Evolutionary conservation across 2,329 filamentous ascomycete species (phyloP).

Genomic region (Epichloe glyceriae): DNA sequence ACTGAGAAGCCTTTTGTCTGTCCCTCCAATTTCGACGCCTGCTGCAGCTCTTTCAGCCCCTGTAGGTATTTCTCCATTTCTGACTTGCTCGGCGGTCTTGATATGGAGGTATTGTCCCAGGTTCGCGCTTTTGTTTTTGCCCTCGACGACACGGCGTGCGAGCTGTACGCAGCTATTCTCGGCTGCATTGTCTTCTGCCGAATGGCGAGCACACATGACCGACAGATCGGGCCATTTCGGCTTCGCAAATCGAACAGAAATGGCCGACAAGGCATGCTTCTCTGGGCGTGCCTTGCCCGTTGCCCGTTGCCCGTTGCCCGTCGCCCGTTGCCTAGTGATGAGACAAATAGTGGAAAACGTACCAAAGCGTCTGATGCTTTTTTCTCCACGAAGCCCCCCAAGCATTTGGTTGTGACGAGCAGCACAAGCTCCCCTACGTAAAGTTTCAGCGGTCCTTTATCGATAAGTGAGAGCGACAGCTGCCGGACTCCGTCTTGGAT

Average conservation of each 20-base stretch:
- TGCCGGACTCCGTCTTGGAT: background rate
- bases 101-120: constrained; percentile 7
- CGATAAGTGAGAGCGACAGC: constrained; percentile 15
- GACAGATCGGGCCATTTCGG: constrained; percentile 24
- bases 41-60: constrained; percentile 14
- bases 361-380: background rate
- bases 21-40: constrained; percentile 9
- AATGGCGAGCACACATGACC: constrained; percentile 22
- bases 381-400: background rate
- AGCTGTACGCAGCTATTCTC: constrained; percentile 22
- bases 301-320: background rate
- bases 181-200: constrained; percentile 15
- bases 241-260: constrained; percentile 22
- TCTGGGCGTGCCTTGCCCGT: background rate
- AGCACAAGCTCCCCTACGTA: background rate
- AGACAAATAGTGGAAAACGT: background rate
- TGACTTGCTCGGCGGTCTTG: constrained; percentile 14
- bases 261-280: constrained; percentile 24
- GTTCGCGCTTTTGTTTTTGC: constrained; percentile 9
- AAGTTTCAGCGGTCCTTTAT: constrained; percentile 12
- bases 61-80: constrained; percentile 18
- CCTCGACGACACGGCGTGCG: constrained; percentile 12
- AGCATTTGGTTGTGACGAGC: too few relatives aligned
- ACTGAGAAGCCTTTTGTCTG: constrained; percentile 19
- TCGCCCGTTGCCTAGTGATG: background rate